phyloP scores from a whole-genome alignment of 2,329 filamentous ascomycete species.

The Tolypocladium album region DNA sequence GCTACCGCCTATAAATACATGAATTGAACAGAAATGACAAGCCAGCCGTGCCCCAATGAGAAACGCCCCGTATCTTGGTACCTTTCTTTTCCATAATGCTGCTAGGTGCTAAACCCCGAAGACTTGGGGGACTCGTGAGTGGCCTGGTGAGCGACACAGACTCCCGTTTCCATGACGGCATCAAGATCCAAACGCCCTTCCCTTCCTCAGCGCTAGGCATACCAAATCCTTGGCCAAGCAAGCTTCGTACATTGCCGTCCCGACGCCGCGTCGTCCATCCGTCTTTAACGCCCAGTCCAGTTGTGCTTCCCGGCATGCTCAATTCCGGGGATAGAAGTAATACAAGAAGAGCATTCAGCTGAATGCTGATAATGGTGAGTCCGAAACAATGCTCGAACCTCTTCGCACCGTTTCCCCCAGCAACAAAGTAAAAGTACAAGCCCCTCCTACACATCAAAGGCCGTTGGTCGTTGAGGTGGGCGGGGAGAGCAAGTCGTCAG shows the following conservation, averaged over 20 bases:
- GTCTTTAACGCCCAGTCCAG: background rate
- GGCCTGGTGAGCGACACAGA: background rate
- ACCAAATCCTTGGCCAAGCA: background rate
- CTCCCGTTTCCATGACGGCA: background rate
- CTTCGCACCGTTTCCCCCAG: background rate
- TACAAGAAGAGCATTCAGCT: background rate
- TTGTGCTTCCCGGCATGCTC: background rate
- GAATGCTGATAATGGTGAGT: background rate
- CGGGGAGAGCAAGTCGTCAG: conserved; percentile 12
- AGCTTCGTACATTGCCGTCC: background rate
- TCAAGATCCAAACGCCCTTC: background rate
- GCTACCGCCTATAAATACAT: background rate
- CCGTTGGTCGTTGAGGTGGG: conserved; percentile 14
- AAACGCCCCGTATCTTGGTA: background rate
- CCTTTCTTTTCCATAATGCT: background rate
- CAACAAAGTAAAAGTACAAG: conserved; percentile 8
- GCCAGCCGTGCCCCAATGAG: background rate
- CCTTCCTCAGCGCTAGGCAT: background rate
- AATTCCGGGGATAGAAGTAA: background rate
- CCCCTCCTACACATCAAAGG: conserved; percentile 13
- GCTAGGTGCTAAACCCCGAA: background rate
- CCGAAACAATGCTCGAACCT: background rate
- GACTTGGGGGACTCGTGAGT: background rate
- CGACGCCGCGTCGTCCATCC: background rate
- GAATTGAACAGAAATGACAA: background rate